Percentiles rank a stretch among this genome's conserved stretches.
Evolutionary conservation across 2,329 filamentous ascomycete genomes (phyloP).

Genomic region (Tolypocladium inflatum): DNA sequence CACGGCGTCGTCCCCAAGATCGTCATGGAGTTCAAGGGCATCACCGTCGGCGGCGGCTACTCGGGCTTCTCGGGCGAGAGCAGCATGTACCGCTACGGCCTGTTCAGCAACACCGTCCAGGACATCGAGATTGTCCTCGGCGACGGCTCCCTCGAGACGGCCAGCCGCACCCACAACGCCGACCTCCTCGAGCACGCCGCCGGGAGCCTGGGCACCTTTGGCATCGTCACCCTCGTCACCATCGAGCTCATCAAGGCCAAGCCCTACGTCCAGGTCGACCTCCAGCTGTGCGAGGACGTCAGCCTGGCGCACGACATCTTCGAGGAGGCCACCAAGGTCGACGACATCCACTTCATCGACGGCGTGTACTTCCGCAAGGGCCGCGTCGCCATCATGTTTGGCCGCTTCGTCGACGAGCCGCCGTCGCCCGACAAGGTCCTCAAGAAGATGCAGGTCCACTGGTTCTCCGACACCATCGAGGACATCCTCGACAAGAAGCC

Average conservation of each 20-base stretch:
- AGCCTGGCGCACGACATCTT: conserved; percentile 24
- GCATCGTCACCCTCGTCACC: conserved; percentile 46
- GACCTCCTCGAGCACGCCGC: conserved; percentile 45
- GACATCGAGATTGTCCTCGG: conserved; percentile 45
- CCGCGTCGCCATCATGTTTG: conserved; percentile 40
- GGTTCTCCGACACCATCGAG: conserved; percentile 19
- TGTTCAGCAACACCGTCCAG: conserved; percentile 43
- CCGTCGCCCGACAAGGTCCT: conserved; percentile 34
- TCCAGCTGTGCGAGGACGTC: conserved; percentile 26
- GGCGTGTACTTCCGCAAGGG: conserved; percentile 41
- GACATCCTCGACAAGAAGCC: conserved; percentile 15
- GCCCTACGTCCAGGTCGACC: conserved; percentile 38
- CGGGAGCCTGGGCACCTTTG: conserved; percentile 43
- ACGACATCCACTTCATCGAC: conserved; percentile 42
- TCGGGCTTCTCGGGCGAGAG: conserved; percentile 47
- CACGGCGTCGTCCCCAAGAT: conserved; percentile 44
- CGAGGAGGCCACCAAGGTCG: conserved; percentile 16
- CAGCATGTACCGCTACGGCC: conserved; percentile 46
- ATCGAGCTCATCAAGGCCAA: conserved; percentile 38
- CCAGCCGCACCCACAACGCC: conserved; percentile 31
- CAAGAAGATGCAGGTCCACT: conserved; percentile 20
- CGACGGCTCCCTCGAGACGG: conserved; percentile 37
- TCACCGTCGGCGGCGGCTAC: conserved; percentile 49
- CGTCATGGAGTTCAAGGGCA: conserved; percentile 51
- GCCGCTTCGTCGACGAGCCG: conserved; percentile 30